Percentiles rank a stretch among this genome's conserved stretches.
Conservation (phyloP, 257 asterid genomes). For the Solanum piurae region DNA sequence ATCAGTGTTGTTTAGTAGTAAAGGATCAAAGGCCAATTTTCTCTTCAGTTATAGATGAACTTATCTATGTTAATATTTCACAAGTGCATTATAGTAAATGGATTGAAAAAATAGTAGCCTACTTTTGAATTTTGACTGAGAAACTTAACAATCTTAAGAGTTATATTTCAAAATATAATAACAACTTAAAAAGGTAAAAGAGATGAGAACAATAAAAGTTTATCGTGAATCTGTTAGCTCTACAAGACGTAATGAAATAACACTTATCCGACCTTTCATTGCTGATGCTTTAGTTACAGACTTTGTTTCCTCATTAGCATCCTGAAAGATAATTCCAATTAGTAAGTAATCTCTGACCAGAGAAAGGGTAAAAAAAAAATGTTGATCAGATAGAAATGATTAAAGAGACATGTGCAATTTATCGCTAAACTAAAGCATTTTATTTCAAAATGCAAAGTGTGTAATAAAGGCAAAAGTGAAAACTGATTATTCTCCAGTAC, state of each 20-base stretch:
- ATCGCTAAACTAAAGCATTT: not conserved
- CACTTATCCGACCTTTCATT: slow-evolving; percentile 52
- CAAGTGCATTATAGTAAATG: not conserved
- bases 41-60: not conserved
- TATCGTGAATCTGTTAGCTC: not conserved
- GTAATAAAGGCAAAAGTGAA: not conserved
- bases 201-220: not conserved
- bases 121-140: not conserved
- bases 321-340: slow-evolving; percentile 23
- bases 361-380: not conserved
- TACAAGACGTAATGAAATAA: not conserved
- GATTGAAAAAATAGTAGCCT: not conserved
- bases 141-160: not conserved
- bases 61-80: not conserved
- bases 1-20: not conserved
- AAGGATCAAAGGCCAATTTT: not conserved
- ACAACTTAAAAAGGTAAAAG: not conserved
- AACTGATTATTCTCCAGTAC: not conserved
- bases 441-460: not conserved
- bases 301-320: slow-evolving; percentile 80
- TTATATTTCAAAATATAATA: not conserved
- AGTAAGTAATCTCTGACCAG: not conserved
- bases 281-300: slow-evolving; percentile 79
- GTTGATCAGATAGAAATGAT: not conserved
- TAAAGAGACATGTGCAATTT: not conserved